phyloP scores from a whole-genome alignment of 805 yeast genomes.

The Cyberlindnera maclurae region DNA sequence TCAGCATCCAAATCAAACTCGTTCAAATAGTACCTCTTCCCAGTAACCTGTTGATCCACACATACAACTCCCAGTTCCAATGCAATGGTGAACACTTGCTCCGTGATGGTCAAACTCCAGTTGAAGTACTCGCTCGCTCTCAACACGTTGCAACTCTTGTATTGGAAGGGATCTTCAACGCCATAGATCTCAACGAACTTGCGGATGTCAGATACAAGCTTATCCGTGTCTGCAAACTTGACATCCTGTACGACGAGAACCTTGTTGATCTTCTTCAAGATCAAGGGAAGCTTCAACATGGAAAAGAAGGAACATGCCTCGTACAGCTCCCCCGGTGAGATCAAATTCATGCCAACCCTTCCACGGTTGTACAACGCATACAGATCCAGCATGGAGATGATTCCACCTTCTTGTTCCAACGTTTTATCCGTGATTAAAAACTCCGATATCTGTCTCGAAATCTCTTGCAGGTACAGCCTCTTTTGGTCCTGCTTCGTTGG shows the following conservation, averaged over 20 bases:
- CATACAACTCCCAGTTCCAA: slow-evolving; percentile 51
- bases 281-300: slow-evolving; percentile 49
- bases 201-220: slow-evolving; percentile 23
- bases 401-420: slow-evolving; percentile 46
- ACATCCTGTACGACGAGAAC: slow-evolving; percentile 35
- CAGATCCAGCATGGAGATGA: slow-evolving; percentile 54
- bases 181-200: slow-evolving; percentile 25
- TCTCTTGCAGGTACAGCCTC: slow-evolving; percentile 49
- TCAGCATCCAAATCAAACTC: slow-evolving; percentile 10
- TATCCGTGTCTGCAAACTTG: slow-evolving; percentile 28
- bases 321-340: slow-evolving; percentile 62
- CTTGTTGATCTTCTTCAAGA: slow-evolving; percentile 31
- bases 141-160: slow-evolving; percentile 18
- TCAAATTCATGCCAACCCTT: slow-evolving; percentile 56
- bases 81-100: slow-evolving; percentile 55
- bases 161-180: slow-evolving; percentile 22
- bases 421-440: slow-evolving; percentile 44
- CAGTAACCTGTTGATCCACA: slow-evolving; percentile 62
- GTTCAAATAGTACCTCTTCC: slow-evolving; percentile 57
- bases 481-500: slow-evolving; percentile 26
- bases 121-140: slow-evolving; percentile 33
- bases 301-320: slow-evolving; percentile 56
- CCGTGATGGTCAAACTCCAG: slow-evolving; percentile 62
- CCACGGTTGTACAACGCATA: slow-evolving; percentile 60
- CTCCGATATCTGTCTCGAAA: slow-evolving; percentile 75